phyloP scores from a whole-genome alignment of 495 filamentous ascomycete species.

The Astrocystis sublimbata region DNA sequence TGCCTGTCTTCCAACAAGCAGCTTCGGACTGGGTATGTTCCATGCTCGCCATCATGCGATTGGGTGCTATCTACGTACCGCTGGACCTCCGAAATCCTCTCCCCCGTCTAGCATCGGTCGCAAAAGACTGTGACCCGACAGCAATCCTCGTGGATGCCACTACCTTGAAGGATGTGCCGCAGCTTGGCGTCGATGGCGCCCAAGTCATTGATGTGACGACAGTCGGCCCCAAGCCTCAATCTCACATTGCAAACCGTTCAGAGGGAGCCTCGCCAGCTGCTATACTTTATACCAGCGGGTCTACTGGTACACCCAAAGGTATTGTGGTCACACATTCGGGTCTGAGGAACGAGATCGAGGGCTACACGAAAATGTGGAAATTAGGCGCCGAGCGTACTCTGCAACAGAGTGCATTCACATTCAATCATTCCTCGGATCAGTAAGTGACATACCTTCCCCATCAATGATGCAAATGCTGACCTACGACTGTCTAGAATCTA shows the following conservation, averaged over 20 bases:
- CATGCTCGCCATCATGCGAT: conserved; percentile 52
- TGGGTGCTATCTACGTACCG: conserved; percentile 55
- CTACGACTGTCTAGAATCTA: conserved; percentile 21
- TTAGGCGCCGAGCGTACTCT: conserved; percentile 24
- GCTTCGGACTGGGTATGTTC: conserved; percentile 49
- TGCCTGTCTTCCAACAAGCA: conserved; percentile 38
- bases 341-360: conserved; percentile 26
- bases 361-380: conserved; percentile 2
- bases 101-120: conserved; percentile 23
- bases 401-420: conserved; percentile 32
- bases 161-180: conserved; percentile 32
- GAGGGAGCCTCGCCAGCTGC: conserved; percentile 22
- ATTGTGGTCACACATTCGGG: conserved; percentile 36
- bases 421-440: conserved; percentile 35
- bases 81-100: conserved; percentile 45
- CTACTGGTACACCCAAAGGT: conserved; percentile 50
- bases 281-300: conserved; percentile 51
- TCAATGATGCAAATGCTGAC: background rate
- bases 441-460: background rate
- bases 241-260: background rate
- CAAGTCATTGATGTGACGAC: background rate
- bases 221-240: background rate
- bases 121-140: conserved; percentile 15
- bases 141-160: conserved; percentile 45
- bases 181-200: conserved; percentile 18